Evolutionary conservation across 2,329 filamentous ascomycete species (phyloP), one percentile per base, ranked within the genome.

Genomic region (Penicillium sp.): DNA sequence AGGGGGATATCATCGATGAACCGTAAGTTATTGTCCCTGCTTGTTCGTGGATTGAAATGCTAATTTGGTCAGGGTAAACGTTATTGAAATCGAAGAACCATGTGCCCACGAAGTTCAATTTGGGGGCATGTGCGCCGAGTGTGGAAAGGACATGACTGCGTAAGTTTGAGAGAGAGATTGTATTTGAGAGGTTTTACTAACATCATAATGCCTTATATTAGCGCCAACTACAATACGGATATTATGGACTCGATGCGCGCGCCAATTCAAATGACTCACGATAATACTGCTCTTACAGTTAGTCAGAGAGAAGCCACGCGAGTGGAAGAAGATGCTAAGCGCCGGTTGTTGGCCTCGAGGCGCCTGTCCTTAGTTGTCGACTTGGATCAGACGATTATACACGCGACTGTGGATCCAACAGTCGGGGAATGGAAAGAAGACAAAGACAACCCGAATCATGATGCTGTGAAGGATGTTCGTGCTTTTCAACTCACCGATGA

Each of bases 371-470:
- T 99, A 46, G 94, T 99, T 24, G 94, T 99, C 64, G 94, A 99
- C 79, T 80, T 99, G 55, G 94, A 99, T 71, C 93, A 97, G 77
- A 99, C 94, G 57, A 94, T 99, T 66, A 99, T 99, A 63, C 94
- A 99, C 72, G 94, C 94, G 24, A 96, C 91, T 60, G 95, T 97
- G 66, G 94, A 99, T 65, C 93, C 92, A 6, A 99, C 94, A 0
- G 87, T 99, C 55, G 91, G 88, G 61, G 93, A 99, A 71, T 99
- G 94, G 94, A 90, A 96, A 78, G 82, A 85, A 50, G 92, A 99
- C 71, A 84, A 87, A 23, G 81, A 84, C 3, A 97, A 96, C 64
- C 91, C 94, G 18, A 99, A 99, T 66, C 86, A 97, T 71, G 85
- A 89, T 20, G 90, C 92, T 4, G 87, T 99, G 65, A 92, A 91